phyloP scores from a whole-genome alignment of 2,329 filamentous ascomycete genomes.

The Pyrenochaeta sp. region DNA sequence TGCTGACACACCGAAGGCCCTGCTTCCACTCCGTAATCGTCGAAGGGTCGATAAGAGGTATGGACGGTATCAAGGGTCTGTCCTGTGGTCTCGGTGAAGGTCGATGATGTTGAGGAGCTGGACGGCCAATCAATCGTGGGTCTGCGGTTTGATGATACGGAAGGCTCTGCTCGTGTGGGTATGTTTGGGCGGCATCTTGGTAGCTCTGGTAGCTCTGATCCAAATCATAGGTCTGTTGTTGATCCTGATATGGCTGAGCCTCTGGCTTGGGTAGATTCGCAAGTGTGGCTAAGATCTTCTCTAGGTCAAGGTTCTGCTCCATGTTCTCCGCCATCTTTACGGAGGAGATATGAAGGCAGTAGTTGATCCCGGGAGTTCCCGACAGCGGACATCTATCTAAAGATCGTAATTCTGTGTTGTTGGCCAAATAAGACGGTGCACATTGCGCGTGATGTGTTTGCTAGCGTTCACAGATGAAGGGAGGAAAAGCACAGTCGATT shows the following conservation, averaged over 20 bases:
- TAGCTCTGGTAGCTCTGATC: slow-evolving; percentile 10
- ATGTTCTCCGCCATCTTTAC: slow-evolving; percentile 43
- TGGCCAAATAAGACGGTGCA: slow-evolving; percentile 3
- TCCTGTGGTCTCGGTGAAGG: slow-evolving; percentile 23
- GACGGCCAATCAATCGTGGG: slow-evolving; percentile 31
- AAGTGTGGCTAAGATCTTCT: slow-evolving; percentile 46
- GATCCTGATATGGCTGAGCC: slow-evolving; percentile 18
- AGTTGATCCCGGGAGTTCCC: background rate
- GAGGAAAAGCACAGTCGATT: slow-evolving; percentile 8
- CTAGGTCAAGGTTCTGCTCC: slow-evolving; percentile 39
- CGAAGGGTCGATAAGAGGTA: slow-evolving; percentile 53
- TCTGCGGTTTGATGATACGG: slow-evolving; percentile 24
- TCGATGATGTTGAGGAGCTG: slow-evolving; percentile 23
- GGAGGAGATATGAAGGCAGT: background rate
- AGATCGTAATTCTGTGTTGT: background rate
- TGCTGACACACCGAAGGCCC: slow-evolving; percentile 57
- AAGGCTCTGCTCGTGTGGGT: slow-evolving; percentile 6
- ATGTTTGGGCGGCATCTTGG: slow-evolving; percentile 6
- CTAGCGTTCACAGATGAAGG: slow-evolving; percentile 13
- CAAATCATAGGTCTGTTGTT: slow-evolving; percentile 14
- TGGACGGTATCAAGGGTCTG: slow-evolving; percentile 29
- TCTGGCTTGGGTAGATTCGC: slow-evolving; percentile 38
- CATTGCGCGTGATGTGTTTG: slow-evolving; percentile 20
- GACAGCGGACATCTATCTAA: too few species aligned
- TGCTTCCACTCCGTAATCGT: slow-evolving; percentile 59